Evolutionary conservation across 371 early-diverging fungal genomes (phyloP).

Genomic region (Mucor velutinosus): DNA sequence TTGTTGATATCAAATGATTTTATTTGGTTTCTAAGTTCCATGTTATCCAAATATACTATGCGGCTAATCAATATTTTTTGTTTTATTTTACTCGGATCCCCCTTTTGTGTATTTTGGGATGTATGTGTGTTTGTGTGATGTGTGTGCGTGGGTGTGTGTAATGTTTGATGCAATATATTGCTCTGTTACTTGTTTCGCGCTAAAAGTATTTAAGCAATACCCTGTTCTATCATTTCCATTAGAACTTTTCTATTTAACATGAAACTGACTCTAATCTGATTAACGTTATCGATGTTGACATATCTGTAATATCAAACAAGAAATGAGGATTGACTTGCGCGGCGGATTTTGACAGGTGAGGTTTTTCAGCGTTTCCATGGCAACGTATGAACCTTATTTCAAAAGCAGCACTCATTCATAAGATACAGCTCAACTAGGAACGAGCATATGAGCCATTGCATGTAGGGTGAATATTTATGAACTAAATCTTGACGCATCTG

Average conservation of each 20-base stretch:
- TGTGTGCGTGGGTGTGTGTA: not conserved
- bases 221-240: not conserved
- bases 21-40: slow-evolving; percentile 1
- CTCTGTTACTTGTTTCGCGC: not conserved
- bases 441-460: not conserved
- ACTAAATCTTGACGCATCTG: not conserved
- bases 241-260: not conserved
- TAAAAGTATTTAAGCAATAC: not conserved
- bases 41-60: not conserved
- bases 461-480: not conserved
- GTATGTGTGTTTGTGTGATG: not conserved
- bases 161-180: not conserved
- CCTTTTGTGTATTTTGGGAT: not conserved
- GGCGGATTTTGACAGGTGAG: not conserved
- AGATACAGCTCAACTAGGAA: not conserved
- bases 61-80: not conserved
- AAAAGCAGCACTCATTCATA: not conserved
- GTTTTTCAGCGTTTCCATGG: not conserved
- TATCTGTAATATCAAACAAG: not conserved
- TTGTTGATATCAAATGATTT: slow-evolving; percentile 8
- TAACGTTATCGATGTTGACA: not conserved
- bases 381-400: not conserved
- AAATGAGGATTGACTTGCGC: not conserved
- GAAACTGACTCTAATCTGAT: not conserved
- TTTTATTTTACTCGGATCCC: slow-evolving; percentile 4